A percentile compares a stretch with the other conserved stretches of the same genome.
Conservation (phyloP, 108 stramenopile species). For the Chaetoceros muelleri region DNA sequence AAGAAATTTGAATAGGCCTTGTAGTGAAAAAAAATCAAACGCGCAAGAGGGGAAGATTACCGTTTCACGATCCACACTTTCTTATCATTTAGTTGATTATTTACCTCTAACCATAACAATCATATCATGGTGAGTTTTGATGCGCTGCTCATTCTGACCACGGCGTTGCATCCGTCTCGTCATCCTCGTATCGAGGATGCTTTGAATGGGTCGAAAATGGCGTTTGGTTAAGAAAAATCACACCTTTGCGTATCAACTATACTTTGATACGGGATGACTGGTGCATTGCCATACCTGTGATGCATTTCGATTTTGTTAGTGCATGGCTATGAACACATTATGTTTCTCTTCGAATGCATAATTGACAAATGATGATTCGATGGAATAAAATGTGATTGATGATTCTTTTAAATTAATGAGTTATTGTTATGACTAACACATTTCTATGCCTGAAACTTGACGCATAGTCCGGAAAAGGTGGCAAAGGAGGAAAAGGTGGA, state of each 20-base stretch:
- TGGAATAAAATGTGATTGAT: too few relatives aligned
- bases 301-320: too few relatives aligned
- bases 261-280: neutral
- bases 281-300: too few relatives aligned
- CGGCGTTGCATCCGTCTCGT: neutral
- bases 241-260: neutral
- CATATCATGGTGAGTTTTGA: neutral
- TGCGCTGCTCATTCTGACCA: neutral
- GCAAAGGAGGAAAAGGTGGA: slow-evolving; percentile 98
- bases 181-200: neutral
- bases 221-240: neutral
- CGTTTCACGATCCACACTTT: neutral
- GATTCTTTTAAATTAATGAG: neutral
- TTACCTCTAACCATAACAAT: neutral
- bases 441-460: neutral
- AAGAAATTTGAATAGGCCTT: neutral
- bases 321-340: too few relatives aligned
- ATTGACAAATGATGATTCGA: too few relatives aligned
- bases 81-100: too few relatives aligned
- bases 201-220: neutral
- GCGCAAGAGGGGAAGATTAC: neutral
- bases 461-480: slow-evolving; percentile 86
- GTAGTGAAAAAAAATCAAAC: neutral
- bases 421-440: neutral
- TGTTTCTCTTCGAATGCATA: too few relatives aligned